Evolutionary conservation across 805 yeast species (phyloP).

Genomic region (Cyberlindnera mississippiensis): DNA sequence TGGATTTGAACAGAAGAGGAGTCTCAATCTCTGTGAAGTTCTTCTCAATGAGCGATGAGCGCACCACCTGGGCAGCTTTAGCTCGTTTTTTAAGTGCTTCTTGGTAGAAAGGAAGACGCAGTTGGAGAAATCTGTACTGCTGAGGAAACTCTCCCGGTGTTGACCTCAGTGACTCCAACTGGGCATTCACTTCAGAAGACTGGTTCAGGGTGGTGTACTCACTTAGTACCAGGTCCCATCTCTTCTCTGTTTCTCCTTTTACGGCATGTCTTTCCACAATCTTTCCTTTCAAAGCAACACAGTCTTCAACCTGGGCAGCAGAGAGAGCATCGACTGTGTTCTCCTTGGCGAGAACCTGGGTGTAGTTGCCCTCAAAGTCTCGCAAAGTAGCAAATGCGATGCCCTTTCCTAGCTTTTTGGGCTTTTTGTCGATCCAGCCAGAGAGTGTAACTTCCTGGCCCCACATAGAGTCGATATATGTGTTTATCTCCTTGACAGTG

Average conservation of each 20-base stretch:
- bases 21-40: slow-evolving; percentile 85
- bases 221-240: slow-evolving; percentile 58
- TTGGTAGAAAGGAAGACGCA: slow-evolving; percentile 60
- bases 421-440: slow-evolving; percentile 83
- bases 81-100: slow-evolving; percentile 53
- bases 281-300: slow-evolving; percentile 61
- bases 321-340: slow-evolving; percentile 37
- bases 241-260: slow-evolving; percentile 16
- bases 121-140: slow-evolving; percentile 75
- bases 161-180: slow-evolving; percentile 57
- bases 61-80: slow-evolving; percentile 43
- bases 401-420: slow-evolving; percentile 60
- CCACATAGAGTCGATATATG: slow-evolving; percentile 2
- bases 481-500: slow-evolving; percentile 14
- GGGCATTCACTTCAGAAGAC: slow-evolving; percentile 62
- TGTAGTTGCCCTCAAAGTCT: slow-evolving; percentile 62
- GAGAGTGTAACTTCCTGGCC: slow-evolving; percentile 44
- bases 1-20: slow-evolving; percentile 87
- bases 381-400: slow-evolving; percentile 72
- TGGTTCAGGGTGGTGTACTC: slow-evolving; percentile 55
- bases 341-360: slow-evolving; percentile 51
- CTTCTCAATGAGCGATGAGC: slow-evolving; percentile 38
- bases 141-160: slow-evolving; percentile 63
- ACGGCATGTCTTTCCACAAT: slow-evolving; percentile 35
- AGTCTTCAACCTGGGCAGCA: slow-evolving; percentile 65